Evolutionary conservation across 2,329 filamentous ascomycete species (phyloP).

Genomic region (Salinomyces thailandicus): DNA sequence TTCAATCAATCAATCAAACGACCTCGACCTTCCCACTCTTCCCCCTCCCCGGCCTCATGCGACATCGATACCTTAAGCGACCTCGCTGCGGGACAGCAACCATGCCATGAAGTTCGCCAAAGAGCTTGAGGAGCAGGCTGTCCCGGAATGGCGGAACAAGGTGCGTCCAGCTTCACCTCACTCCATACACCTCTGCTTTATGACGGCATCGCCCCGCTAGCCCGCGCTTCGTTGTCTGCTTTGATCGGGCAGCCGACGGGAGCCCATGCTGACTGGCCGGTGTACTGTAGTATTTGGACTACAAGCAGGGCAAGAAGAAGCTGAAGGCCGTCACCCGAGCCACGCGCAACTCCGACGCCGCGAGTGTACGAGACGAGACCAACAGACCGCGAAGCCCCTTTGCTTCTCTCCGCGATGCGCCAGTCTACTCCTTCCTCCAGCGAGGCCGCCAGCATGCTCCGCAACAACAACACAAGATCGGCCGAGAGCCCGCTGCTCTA

Average conservation of each 20-base stretch:
- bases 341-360: constrained; percentile 49
- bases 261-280: too few relatives aligned
- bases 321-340: constrained; percentile 73
- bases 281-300: constrained; percentile 16
- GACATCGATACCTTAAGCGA: too few relatives aligned
- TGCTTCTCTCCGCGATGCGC: constrained; percentile 28
- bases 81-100: too few relatives aligned
- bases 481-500: neutral
- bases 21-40: too few relatives aligned
- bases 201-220: too few relatives aligned
- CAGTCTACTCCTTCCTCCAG: constrained; percentile 33
- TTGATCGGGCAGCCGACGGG: too few relatives aligned
- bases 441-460: constrained; percentile 17
- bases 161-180: too few relatives aligned
- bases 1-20: too few relatives aligned
- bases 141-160: constrained; percentile 16
- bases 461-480: constrained; percentile 1
- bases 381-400: constrained; percentile 11
- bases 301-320: constrained; percentile 71
- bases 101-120: constrained; percentile 23
- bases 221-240: too few relatives aligned
- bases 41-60: too few relatives aligned
- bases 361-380: constrained; percentile 5
- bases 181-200: too few relatives aligned
- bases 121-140: constrained; percentile 9